Evolutionary conservation across 2,329 filamentous ascomycete genomes (phyloP), one percentile per base, ranked within the genome.

Genomic region (Apiospora phragmitis): DNA sequence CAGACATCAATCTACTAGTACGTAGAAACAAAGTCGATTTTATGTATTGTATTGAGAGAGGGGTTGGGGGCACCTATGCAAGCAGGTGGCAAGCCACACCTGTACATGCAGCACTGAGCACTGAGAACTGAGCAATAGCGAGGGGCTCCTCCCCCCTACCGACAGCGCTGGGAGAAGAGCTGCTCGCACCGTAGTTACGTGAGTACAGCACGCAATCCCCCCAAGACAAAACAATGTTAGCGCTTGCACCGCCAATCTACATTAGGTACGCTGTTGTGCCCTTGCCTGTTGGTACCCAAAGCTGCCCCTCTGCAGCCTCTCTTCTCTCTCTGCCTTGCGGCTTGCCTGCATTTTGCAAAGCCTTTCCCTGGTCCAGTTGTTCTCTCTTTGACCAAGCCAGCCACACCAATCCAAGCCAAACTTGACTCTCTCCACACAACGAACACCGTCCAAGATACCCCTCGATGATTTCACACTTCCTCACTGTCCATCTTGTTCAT

Each of bases 341-440:
- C 49, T 18, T 29, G 26, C 16, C 55, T 62, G 55, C 55, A 62
- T 35, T 59, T n/a, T 62, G 55, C 55, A 62, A 62, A 62, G 55
- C 55, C 55, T 62, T 62, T 38, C 8, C 55, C 55, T 9, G 32
- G 32, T 38, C 51, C 51, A 62, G 51, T 62, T 32, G 51, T 59
- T 59, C 51, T 32, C 51, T 59, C 51, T 29, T 59, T 21, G 51
- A 62, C 55, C 55, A 55, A 18, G 14, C 49, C 26, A 55, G 49
- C 47, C 47, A 49, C 47, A 49, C 43, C 18, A n/a, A 47, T 9
- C 49, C 29, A 62, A n/a, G 9, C 55, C 55, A n/a, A 35, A 38
- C 32, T 38, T 38, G 55, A 62, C 55, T 62, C 32, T 62, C 55
- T 62, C 55, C 55, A 62, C 55, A 62, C 55, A 62, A 62, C 55